Evolutionary conservation across 352 stramenopile species (phyloP), one percentile per base, ranked within the genome.

Genomic region (Phytophthora quininea): DNA sequence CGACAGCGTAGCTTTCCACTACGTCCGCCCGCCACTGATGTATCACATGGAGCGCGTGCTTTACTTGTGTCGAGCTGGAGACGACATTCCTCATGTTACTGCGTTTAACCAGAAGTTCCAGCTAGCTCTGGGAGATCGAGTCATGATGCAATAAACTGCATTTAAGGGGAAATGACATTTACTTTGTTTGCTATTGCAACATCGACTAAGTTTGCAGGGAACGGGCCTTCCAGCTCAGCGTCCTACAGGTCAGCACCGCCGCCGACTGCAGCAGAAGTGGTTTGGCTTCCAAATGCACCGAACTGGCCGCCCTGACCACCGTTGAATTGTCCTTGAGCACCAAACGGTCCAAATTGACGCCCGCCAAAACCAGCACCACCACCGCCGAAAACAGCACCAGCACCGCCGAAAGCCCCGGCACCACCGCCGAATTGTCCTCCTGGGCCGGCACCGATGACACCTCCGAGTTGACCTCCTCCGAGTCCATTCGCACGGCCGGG

Each of bases 1-100:
- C 0, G 86, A 94, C 57, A 85, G 67, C 33, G 70, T 94, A 35
- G 82, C 80, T 8, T 92, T 91, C 55, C 84, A 92, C 69, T 94
- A 94, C 58, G 59, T 91, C 12, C 77, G 61, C 31, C 82, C 82
- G 2, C 52, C 56, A 9, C 57, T 90, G 50, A 92, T 94, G 86
- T 84, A 89, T 64, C 80, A 94, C 52, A 58, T 92, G 3, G 86
- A 94, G 61, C 82, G 82, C 29, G 68, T 71, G 70, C 72, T 94
- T 0, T 92, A 92, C 64, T 62, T 82, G 1, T 94, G 86, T 58
- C 86, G 84, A 24, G 61, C 73, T 9, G 62, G 54, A 15, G 66
- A 80, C n/a, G 62, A 82, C 29, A 29, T 49, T 8, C 43, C 43
- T 24, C 14, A 49, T 31, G 50, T 90, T 27, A 51, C 54, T 24